Evolutionary conservation across 768 basidiomycete genomes (phyloP), one percentile per base, ranked within the genome.

Genomic region (Crucibulum laeve): DNA sequence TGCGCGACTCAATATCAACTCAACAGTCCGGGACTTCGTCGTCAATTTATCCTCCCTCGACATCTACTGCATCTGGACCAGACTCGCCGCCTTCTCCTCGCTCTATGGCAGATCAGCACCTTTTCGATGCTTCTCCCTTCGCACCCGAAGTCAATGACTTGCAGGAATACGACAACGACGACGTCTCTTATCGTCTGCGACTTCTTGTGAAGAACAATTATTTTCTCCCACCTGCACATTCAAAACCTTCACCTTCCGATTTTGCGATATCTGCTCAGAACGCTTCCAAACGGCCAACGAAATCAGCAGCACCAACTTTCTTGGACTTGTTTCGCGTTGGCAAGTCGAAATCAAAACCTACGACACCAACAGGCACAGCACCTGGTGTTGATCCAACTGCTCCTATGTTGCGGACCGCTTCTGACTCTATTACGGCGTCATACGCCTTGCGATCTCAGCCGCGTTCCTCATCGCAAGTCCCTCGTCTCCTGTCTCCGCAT

Each of bases 181-280:
- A 92, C 55, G 88, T 91, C 30, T 81, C 87, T 15, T 88, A 89
- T 64, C 84, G 90, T 18, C 77, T 92, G 15, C 84, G 82, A 30
- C 74, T 92, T 42, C 77, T 92, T 30, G 84, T 92, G 42, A 87
- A 84, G 60, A 92, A 92, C 63, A 91, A 74, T 56, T 92, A 92
- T 59, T 92, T 88, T 56, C 79, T 92, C 26, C 90, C 90, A 3
- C 91, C 90, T 7, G 89, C 90, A 0, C 90, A 92, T 55, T 74
- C 81, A 32, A 92, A 92, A 56, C 90, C 90, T 1, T 78, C 77
- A 7, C 76, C 81, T 2, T 71, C 82, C 21, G 79, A 85, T 40
- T 77, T 90, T 46, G 73, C 77, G 14, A 60, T 62, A 0, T 38
- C 70, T 1, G 58, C 57, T 32, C 55, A 56, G 8, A 58, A 63